Evolutionary conservation across 768 basidiomycete species (phyloP).

Genomic region (Tulasnella sp.): DNA sequence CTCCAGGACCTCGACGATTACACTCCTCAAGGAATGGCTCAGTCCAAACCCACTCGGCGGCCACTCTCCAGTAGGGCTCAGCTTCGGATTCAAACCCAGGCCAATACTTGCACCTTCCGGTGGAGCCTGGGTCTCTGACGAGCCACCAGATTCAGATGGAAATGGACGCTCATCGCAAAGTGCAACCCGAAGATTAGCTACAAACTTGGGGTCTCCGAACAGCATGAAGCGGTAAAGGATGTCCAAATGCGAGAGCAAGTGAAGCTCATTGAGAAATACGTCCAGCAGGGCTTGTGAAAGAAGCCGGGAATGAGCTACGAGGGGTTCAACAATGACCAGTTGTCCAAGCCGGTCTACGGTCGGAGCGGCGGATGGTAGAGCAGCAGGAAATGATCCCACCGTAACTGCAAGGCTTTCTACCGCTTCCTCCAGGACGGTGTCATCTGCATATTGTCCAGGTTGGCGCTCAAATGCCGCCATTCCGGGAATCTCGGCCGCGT

Average conservation of each 20-base stretch:
- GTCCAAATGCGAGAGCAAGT: slow-evolving; percentile 59
- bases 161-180: slow-evolving; percentile 69
- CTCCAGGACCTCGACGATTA: slow-evolving; percentile 77
- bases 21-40: slow-evolving; percentile 75
- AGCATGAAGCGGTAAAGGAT: slow-evolving; percentile 36
- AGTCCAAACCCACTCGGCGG: slow-evolving; percentile 83
- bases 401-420: slow-evolving; percentile 37
- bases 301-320: slow-evolving; percentile 55
- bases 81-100: slow-evolving; percentile 64
- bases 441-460: slow-evolving; percentile 45
- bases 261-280: slow-evolving; percentile 70
- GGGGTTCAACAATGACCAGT: slow-evolving; percentile 54
- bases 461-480: slow-evolving; percentile 64
- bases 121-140: slow-evolving; percentile 31
- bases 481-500: slow-evolving; percentile 41
- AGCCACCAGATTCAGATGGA: slow-evolving; percentile 30
- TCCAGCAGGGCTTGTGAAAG: slow-evolving; percentile 65
- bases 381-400: slow-evolving; percentile 53
- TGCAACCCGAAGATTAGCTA: slow-evolving; percentile 60
- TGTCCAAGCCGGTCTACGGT: slow-evolving; percentile 58
- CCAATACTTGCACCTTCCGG: slow-evolving; percentile 44
- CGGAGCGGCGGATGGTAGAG: slow-evolving; percentile 60
- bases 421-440: slow-evolving; percentile 10
- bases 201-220: slow-evolving; percentile 47
- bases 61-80: slow-evolving; percentile 76